phyloP scores from a whole-genome alignment of 805 yeast species.

The Kazachstania viticola region DNA sequence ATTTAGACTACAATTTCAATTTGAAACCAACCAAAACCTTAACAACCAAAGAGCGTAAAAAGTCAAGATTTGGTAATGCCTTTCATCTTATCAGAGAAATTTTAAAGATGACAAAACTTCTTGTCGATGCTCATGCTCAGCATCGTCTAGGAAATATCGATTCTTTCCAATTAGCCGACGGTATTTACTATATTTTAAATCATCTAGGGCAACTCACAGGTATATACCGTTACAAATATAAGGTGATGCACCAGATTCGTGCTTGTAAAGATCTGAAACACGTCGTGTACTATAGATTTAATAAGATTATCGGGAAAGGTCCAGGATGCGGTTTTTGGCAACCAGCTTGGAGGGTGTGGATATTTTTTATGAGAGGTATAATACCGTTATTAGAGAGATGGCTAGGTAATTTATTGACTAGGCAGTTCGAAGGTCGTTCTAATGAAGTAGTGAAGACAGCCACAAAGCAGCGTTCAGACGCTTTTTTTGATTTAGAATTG shows the following conservation, averaged over 20 bases:
- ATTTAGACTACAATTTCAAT: conserved; percentile 90
- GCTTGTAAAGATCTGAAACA: conserved; percentile 94
- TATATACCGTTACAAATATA: conserved; percentile 89
- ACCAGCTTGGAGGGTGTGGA: conserved; percentile 97
- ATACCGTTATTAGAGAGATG: conserved; percentile 89
- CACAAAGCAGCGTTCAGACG: conserved; percentile 91
- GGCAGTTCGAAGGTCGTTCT: conserved; percentile 94
- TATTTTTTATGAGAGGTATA: conserved; percentile 80
- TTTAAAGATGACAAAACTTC: conserved; percentile 64
- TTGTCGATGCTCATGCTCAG: conserved; percentile 92
- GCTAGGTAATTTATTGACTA: conserved; percentile 80
- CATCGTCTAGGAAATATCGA: conserved; percentile 83
- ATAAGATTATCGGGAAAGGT: conserved; percentile 83
- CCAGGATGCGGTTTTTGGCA: conserved; percentile 99
- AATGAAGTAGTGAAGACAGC: conserved; percentile 89
- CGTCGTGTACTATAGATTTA: conserved; percentile 76
- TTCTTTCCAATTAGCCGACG: conserved; percentile 91
- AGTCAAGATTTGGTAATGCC: conserved; percentile 92
- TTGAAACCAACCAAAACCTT: conserved; percentile 91
- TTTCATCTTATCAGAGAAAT: conserved; percentile 90
- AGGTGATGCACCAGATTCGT: conserved; percentile 95
- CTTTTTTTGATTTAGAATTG: conserved; percentile 85
- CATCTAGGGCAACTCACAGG: conserved; percentile 96
- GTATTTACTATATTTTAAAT: conserved; percentile 76
- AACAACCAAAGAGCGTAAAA: conserved; percentile 91